Base-by-base conservation (phyloP, 306 rosid species). In the Glycine soja region DNA sequence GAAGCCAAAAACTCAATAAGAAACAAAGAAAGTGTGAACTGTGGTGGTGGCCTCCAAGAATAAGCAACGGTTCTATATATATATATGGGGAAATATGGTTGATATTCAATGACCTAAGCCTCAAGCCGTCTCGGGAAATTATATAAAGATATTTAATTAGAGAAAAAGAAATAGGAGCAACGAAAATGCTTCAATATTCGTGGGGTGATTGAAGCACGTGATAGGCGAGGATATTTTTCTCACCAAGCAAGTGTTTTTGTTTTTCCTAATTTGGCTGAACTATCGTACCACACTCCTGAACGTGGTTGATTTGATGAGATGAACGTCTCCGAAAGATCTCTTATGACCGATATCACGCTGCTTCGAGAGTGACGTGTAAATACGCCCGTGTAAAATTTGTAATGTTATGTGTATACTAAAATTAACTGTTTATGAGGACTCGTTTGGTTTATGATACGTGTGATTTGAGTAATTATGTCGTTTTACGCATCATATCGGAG, bases 121-220 rank as follows among this genome's bases (percentile, higher is more conserved):
- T 13, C 7, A 43, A 66, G 82, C 3, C 56, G 68, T 63, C 15
- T 34, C 0, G 48, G 59, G 11, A 63, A 63, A 59, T 45, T 40
- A 24, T 24, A 24, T 36, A 36, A 54, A 67, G 69, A 81, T 42
- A 48, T 76, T 50, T 10, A 14, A 10, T 2, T 36, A 36, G 13
- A 65, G 3, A n/a, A 0, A 18, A 7, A 10, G 10, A 54, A 12
- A 57, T 1, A 38, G 0, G 9, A 7, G 10, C 8, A 72, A 70
- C 19, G 2, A 46, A 79, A 48, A 48, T 72, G 34, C 61, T 5
- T 5, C 36, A 64, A 36, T 34, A 36, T 54, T 4, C 16, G 77
- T 34, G 10, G 66, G 66, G 71, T 80, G 78, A 81, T 74, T 88
- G 65, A 85, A 70, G 90, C 97, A 91, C 94, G 97, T 93, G 97